Percentiles rank a stretch among this genome's conserved stretches.
phyloP scores from a whole-genome alignment of 352 stramenopile species.

The Aphanomyces invadans region DNA sequence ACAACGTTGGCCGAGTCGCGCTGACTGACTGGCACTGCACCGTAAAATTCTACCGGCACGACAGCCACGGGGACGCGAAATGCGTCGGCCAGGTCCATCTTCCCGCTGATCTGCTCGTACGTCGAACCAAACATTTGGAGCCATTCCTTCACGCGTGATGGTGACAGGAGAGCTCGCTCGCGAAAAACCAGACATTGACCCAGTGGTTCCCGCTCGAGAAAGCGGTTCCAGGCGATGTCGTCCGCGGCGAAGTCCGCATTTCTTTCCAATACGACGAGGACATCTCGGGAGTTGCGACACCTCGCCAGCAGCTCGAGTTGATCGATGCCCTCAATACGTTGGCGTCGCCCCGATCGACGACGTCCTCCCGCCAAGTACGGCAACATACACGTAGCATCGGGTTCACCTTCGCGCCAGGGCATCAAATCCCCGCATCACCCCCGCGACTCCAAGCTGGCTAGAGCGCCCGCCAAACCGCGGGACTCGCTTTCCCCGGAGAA shows the following conservation, averaged over 20 bases:
- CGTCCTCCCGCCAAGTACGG: too few relatives aligned
- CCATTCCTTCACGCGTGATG: too few relatives aligned
- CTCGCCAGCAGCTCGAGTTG: too few relatives aligned
- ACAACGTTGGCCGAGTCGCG: not conserved
- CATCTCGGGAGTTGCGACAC: too few relatives aligned
- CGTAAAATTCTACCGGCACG: not conserved
- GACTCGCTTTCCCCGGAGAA: too few relatives aligned
- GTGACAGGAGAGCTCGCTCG: slow-evolving; percentile 11
- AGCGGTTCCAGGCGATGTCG: not conserved
- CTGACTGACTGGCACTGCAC: not conserved
- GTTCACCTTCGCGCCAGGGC: too few relatives aligned
- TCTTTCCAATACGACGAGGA: not conserved
- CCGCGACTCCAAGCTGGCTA: too few relatives aligned
- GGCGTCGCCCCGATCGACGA: not conserved
- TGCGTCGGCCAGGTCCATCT: slow-evolving; percentile 15
- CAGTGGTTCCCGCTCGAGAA: slow-evolving; percentile 24
- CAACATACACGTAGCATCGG: too few relatives aligned
- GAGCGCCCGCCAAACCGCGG: too few relatives aligned
- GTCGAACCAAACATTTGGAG: too few relatives aligned
- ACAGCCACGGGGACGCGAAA: not conserved
- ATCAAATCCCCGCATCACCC: too few relatives aligned
- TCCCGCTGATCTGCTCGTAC: slow-evolving; percentile 22
- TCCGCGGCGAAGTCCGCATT: slow-evolving; percentile 14
- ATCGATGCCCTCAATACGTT: too few relatives aligned
- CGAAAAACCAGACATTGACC: not conserved